phyloP scores from a whole-genome alignment of 305 asterid genomes.

The Solanum chacoense region DNA sequence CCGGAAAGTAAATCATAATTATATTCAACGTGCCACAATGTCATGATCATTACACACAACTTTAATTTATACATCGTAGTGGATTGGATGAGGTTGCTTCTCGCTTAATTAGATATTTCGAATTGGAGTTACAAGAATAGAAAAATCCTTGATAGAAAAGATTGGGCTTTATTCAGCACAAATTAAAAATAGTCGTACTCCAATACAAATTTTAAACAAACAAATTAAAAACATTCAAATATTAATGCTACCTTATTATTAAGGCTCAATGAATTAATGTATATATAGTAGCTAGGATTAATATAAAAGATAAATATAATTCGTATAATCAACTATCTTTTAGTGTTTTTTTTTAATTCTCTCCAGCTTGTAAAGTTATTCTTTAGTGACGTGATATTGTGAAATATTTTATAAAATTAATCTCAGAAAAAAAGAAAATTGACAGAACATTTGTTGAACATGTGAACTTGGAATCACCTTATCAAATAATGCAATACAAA shows the following conservation, averaged over 20 bases:
- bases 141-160: too few relatives aligned
- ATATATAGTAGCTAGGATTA: too few relatives aligned
- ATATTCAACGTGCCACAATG: neutral
- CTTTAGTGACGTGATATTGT: neutral
- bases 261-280: too few relatives aligned
- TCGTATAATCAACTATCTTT: neutral
- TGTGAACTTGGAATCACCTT: neutral
- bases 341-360: too few relatives aligned
- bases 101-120: fast-evolving
- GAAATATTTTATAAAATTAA: too few relatives aligned
- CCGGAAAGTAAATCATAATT: neutral
- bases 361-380: too few relatives aligned
- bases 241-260: too few relatives aligned
- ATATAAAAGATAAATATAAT: too few relatives aligned
- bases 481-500: neutral
- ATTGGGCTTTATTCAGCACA: neutral
- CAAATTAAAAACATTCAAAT: too few relatives aligned
- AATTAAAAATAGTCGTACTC: too few relatives aligned
- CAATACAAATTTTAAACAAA: too few relatives aligned
- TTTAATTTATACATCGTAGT: too few relatives aligned
- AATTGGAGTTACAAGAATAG: fast-evolving
- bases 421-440: neutral
- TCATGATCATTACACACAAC: neutral
- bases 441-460: neutral
- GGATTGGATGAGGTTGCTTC: neutral